phyloP scores from a whole-genome alignment of 257 asterid genomes.

The Galeopsis tetrahit region DNA sequence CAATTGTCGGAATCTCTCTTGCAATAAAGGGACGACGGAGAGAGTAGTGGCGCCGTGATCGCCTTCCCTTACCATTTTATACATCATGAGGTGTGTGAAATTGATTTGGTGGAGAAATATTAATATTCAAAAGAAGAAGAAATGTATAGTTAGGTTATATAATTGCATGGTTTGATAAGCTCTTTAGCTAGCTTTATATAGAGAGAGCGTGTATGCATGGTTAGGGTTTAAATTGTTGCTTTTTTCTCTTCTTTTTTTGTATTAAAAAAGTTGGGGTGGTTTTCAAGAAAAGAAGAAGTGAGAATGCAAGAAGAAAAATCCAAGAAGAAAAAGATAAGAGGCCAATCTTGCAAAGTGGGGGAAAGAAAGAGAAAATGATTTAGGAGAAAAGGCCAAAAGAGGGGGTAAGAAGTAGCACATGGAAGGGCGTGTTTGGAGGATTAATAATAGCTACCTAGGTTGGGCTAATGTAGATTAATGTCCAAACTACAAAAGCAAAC shows the following conservation, averaged over 20 bases:
- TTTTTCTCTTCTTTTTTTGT: not conserved
- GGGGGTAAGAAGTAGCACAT: constrained; percentile 56
- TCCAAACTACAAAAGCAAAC: constrained; percentile 32
- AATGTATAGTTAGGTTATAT: not conserved
- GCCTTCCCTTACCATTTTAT: constrained; percentile 40
- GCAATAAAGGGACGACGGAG: constrained; percentile 58
- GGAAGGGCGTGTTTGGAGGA: constrained; percentile 78
- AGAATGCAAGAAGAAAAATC: constrained; percentile 57
- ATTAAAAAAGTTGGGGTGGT: constrained; percentile 1
- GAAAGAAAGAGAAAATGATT: constrained; percentile 52
- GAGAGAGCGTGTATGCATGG: not conserved
- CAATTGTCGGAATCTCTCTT: constrained; percentile 58
- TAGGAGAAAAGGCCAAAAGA: constrained; percentile 50
- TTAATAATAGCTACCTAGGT: constrained; percentile 43
- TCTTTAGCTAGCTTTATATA: not conserved
- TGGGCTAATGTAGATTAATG: constrained; percentile 48
- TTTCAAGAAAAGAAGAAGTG: constrained; percentile 42
- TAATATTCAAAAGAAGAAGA: not conserved
- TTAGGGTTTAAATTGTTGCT: not conserved
- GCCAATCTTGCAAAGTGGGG: constrained; percentile 58
- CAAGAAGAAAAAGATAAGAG: constrained; percentile 60
- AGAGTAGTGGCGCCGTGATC: constrained; percentile 25
- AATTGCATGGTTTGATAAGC: constrained; percentile 28
- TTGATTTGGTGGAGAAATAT: not conserved
- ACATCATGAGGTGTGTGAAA: not conserved